Conservation (phyloP, 2,329 filamentous ascomycete species). For the Pseudocercospora crystallina region DNA sequence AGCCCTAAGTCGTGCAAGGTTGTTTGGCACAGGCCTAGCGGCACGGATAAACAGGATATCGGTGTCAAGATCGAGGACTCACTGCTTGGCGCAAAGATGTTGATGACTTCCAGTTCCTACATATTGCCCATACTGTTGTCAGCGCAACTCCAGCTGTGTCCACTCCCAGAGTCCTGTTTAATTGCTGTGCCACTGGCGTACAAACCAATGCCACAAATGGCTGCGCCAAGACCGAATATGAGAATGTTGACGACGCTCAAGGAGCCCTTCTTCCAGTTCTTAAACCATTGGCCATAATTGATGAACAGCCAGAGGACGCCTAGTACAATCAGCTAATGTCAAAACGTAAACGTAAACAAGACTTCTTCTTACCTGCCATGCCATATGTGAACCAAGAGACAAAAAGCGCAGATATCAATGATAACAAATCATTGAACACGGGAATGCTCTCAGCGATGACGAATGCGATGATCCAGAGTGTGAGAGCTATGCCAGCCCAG, state of each 20-base stretch:
- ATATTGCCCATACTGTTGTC: constrained; percentile 4
- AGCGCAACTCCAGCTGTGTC: constrained; percentile 21
- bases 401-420: constrained; percentile 61
- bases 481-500: constrained; percentile 60
- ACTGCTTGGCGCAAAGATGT: no score
- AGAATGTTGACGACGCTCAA: constrained; percentile 45
- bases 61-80: no score
- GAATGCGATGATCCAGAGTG: constrained; percentile 63
- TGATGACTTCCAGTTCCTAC: no score
- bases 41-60: no score
- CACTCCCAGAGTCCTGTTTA: constrained; percentile 12
- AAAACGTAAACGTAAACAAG: not conserved
- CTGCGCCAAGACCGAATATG: constrained; percentile 35
- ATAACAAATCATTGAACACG: constrained; percentile 66
- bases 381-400: constrained; percentile 59
- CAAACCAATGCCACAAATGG: constrained; percentile 32
- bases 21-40: no score
- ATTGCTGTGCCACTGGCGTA: constrained; percentile 28
- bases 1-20: no score
- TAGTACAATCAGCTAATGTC: constrained; percentile 6
- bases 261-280: constrained; percentile 42
- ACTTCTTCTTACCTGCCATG: constrained; percentile 5
- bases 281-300: constrained; percentile 45
- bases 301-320: constrained; percentile 40
- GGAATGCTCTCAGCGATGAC: constrained; percentile 70